These are phyloP conservation scores for Eucalyptus pauciflora DNA, from an alignment of 345 rosid genomes.

Conservation along the genomic window DNA sequence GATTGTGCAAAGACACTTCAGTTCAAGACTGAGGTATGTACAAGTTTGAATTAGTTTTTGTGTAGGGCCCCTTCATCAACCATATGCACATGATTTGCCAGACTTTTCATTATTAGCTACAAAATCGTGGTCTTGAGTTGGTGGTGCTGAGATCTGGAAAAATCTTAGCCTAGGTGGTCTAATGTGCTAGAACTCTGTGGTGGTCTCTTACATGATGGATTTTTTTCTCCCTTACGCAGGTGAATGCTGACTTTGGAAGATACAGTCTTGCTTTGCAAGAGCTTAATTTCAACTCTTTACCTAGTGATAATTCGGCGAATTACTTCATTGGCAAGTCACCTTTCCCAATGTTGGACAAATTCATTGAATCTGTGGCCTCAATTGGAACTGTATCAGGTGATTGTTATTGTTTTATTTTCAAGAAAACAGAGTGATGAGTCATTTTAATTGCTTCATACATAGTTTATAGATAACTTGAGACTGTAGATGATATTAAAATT, in stretches of 20 bases:
- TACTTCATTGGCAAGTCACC: conserved; percentile 63
- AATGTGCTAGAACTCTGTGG: neutral
- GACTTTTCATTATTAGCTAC: neutral
- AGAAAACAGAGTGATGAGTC: neutral
- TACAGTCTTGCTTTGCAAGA: conserved; percentile 9
- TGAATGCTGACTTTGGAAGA: conserved; percentile 25
- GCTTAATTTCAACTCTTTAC: conserved; percentile 11
- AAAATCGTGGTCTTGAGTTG: neutral
- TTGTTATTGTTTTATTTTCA: neutral
- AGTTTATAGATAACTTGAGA: neutral
- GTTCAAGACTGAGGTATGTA: conserved; percentile 79
- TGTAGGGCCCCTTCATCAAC: neutral
- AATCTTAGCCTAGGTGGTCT: neutral
- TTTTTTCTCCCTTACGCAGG: conserved; percentile 21
- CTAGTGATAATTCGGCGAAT: conserved; percentile 29
- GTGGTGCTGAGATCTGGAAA: neutral
- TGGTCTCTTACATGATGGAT: neutral
- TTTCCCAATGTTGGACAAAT: conserved; percentile 69
- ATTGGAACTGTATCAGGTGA: conserved; percentile 58
- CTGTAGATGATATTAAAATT: neutral
- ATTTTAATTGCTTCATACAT: neutral
- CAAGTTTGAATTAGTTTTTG: neutral
- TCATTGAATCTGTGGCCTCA: conserved; percentile 66
- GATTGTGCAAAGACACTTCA: conserved; percentile 82
- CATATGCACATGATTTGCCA: neutral